phyloP scores from a whole-genome alignment of 352 stramenopile species.

The Salisapilia sapeloensis region DNA sequence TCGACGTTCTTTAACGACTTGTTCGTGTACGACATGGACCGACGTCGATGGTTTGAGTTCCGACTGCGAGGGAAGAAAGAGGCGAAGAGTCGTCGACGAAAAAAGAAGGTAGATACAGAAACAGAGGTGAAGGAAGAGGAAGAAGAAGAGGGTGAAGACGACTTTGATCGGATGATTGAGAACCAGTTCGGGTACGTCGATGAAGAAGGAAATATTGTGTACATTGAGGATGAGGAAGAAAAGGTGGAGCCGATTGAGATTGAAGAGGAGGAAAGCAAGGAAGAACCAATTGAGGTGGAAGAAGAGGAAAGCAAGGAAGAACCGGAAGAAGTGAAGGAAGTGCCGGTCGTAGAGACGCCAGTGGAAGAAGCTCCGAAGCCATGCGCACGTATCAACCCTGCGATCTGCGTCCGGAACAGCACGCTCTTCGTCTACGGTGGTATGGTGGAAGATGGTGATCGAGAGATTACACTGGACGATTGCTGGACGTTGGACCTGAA shows the following conservation, averaged over 20 bases:
- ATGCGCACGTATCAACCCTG: constrained; percentile 76
- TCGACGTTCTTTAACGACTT: constrained; percentile 95
- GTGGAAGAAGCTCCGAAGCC: constrained; percentile 13
- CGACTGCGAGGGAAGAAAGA: constrained; percentile 79
- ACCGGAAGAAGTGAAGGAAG: constrained; percentile 10
- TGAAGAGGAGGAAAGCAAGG: constrained; percentile 12
- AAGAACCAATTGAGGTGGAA: constrained; percentile 12
- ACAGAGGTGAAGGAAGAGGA: constrained; percentile 27
- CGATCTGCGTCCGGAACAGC: constrained; percentile 76
- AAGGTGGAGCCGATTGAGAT: constrained; percentile 44
- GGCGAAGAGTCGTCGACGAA: constrained; percentile 39
- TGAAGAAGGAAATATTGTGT: constrained; percentile 89
- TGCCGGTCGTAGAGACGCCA: not conserved
- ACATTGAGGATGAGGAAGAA: constrained; percentile 83
- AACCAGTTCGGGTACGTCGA: constrained; percentile 94
- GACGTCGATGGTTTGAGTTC: constrained; percentile 90
- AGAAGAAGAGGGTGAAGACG: constrained; percentile 61
- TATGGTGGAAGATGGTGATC: constrained; percentile 86
- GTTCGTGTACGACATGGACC: constrained; percentile 94
- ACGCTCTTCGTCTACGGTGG: constrained; percentile 89
- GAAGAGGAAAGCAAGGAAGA: constrained; percentile 5
- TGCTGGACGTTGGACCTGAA: constrained; percentile 90
- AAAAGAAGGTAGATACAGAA: constrained; percentile 28
- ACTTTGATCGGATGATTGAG: constrained; percentile 65
- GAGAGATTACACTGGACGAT: constrained; percentile 92